A percentile compares a stretch with the other conserved stretches of the same genome.
These are phyloP conservation scores for Metschnikowia sp. DNA, from an alignment of 805 yeast species.

Conservation along the genomic window DNA sequence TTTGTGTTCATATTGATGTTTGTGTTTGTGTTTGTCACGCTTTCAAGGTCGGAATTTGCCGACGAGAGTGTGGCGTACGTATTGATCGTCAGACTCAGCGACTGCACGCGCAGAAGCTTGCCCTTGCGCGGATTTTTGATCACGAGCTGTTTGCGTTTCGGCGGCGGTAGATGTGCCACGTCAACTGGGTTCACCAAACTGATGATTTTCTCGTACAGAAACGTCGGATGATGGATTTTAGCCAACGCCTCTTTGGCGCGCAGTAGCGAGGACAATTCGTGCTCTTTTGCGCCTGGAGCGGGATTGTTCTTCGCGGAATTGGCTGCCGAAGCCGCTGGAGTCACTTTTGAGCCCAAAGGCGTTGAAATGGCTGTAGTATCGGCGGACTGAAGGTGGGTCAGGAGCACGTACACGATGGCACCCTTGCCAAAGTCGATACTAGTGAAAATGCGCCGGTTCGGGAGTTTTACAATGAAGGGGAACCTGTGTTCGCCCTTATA, in stretches of 20 bases:
- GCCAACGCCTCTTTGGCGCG: slow-evolving; percentile 25
- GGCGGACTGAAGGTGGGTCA: slow-evolving; percentile 41
- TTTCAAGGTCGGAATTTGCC: slow-evolving; percentile 27
- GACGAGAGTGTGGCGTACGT: slow-evolving; percentile 32
- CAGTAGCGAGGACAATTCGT: not conserved
- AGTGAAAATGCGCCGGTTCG: slow-evolving; percentile 66
- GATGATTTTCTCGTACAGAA: slow-evolving; percentile 53
- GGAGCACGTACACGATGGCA: slow-evolving; percentile 63
- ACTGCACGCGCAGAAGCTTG: slow-evolving; percentile 33
- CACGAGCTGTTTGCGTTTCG: slow-evolving; percentile 62
- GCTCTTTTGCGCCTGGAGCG: not conserved
- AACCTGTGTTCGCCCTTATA: slow-evolving; percentile 83
- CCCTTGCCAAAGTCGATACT: slow-evolving; percentile 84
- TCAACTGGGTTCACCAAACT: slow-evolving; percentile 72
- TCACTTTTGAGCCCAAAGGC: not conserved
- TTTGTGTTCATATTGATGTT: not conserved
- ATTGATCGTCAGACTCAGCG: slow-evolving; percentile 32
- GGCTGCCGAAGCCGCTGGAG: not conserved
- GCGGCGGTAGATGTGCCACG: slow-evolving; percentile 59
- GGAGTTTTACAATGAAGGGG: slow-evolving; percentile 82
- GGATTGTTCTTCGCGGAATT: not conserved
- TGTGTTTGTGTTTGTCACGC: not conserved
- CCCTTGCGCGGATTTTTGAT: slow-evolving; percentile 49
- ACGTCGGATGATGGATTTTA: slow-evolving; percentile 28
- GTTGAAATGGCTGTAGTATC: slow-evolving; percentile 6